Evolutionary conservation across 306 rosid genomes (phyloP), one percentile per base, ranked within the genome.

Genomic region (Styphnolobium japonicum): DNA sequence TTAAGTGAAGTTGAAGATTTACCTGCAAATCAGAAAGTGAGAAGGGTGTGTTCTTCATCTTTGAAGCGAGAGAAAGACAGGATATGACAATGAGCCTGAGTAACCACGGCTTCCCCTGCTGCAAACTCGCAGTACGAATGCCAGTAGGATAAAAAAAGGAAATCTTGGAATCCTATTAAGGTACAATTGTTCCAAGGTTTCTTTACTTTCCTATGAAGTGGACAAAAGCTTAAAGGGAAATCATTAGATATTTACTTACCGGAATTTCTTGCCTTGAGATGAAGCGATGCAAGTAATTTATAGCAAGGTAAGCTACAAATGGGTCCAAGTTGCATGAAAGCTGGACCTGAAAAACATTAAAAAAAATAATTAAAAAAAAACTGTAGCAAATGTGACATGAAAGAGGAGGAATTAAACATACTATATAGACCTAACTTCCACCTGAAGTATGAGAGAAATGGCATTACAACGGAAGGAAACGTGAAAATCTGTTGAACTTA

Each of bases 31-130:
- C 66, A 0, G 88, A 75, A 67, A 73, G 18, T 15, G 91, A 67
- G 37, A 90, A 55, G 72, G 85, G 74, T 22, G 57, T 86, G 82
- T 81, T 82, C 83, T 74, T 91, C 96, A 93, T 89, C 84, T 91
- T 93, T n/a, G 86, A 83, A 63, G 96, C 92, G 0, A 89, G 88
- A 76, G 92, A 91, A 42, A 91, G 77, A 71, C 91, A 89, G 14
- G 91, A 87, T 37, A 85, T 45, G 6, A 64, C 85, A 31, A 86
- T 48, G 22, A 91, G 94, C 68, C 84, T 85, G 14, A 84, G 58
- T 51, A 90, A 57, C 91, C 97, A 87, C 4, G 88, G 87, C 80
- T 86, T 90, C 63, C 73, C 88, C 67, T 77, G 83, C 94, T 89
- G 82, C 75, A 79, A 66, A 70, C 25, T 33, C 75, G 65, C 21